These are phyloP conservation scores for Lactarius evosmus DNA, from an alignment of 768 basidiomycete genomes.

Conservation along the genomic window DNA sequence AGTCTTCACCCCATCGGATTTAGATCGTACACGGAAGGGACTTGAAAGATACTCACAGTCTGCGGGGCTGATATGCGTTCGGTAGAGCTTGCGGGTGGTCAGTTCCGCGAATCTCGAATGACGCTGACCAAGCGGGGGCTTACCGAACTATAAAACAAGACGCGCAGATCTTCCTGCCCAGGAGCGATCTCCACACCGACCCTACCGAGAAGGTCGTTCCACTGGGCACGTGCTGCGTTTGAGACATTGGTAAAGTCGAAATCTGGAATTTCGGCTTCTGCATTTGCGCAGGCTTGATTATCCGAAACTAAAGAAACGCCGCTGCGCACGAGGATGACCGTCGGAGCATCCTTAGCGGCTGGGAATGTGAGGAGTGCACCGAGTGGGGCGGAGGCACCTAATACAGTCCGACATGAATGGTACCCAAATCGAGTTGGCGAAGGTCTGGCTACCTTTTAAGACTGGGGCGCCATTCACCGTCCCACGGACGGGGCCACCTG, in stretches of 20 bases:
- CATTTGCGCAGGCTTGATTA: conserved; percentile 58
- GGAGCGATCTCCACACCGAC: conserved; percentile 47
- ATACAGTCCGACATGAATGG: background rate
- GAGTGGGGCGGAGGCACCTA: conserved; percentile 49
- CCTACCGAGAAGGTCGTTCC: conserved; percentile 57
- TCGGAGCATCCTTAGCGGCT: conserved; percentile 24
- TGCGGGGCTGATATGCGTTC: conserved; percentile 61
- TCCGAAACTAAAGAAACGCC: conserved; percentile 64
- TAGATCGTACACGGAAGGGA: background rate
- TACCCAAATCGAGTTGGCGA: background rate
- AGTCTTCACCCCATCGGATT: conserved; percentile 39
- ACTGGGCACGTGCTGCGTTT: conserved; percentile 43
- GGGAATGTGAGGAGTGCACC: conserved; percentile 32
- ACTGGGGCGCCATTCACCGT: conserved; percentile 46
- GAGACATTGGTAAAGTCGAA: conserved; percentile 53
- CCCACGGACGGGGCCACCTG: conserved; percentile 46
- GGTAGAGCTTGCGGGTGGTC: conserved; percentile 42
- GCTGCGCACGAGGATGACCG: conserved; percentile 54
- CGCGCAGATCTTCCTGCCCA: conserved; percentile 44
- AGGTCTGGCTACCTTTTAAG: conserved; percentile 42
- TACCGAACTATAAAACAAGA: conserved; percentile 59
- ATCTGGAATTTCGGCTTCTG: conserved; percentile 56
- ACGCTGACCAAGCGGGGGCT: conserved; percentile 15
- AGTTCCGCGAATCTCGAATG: background rate
- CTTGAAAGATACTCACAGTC: conserved; percentile 47